Evolutionary conservation across 2,329 filamentous ascomycete species (phyloP), one percentile per base, ranked within the genome.

Genomic region (Myriosclerotinia scirpicola): DNA sequence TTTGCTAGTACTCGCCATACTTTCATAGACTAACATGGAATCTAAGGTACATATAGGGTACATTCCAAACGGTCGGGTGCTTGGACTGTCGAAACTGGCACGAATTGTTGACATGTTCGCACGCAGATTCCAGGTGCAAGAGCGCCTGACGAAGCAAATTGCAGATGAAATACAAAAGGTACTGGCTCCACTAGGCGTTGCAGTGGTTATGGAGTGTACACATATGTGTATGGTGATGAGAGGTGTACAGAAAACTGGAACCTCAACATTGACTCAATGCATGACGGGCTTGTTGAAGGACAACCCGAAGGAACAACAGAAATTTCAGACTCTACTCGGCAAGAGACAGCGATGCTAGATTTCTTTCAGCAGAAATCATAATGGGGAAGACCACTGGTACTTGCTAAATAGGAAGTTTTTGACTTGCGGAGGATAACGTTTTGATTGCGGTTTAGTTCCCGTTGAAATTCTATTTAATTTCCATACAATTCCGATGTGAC

Each of bases 31-130:
- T 34, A 55, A 58, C 63, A 67, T 61, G 46, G 46, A 67, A 56
- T 54, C 30, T 54, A 73, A 95, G 91, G 97, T 97, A 90, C 94
- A 97, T 80, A 97, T 97, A 71, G 94, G 93, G 69, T 97, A 98
- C 79, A 97, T 98, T 70, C 93, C 94, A 48, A 88, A 88, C 75
- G 86, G 93, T 75, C 88, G 92, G 67, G 93, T 97, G 65, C 91
- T 98, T 69, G 94, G 94, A 63, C 87, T 98, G 62, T 97, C 92
- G 52, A 98, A 98, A 78, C 85, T 98, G 64, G 92, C 93, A 36
- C 89, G 94, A 70, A 93, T 98, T 71, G 93, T 93, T 61, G 93
- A 97, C 76, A 95, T 97, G 90, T 97, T 96, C 80, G 88, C 90
- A 61, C 89, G 94, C 65, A 85, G 94, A 68, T 84, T 97, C 7